Conservation (phyloP, 495 filamentous ascomycete genomes). For the Aspergillus funiculosus region DNA sequence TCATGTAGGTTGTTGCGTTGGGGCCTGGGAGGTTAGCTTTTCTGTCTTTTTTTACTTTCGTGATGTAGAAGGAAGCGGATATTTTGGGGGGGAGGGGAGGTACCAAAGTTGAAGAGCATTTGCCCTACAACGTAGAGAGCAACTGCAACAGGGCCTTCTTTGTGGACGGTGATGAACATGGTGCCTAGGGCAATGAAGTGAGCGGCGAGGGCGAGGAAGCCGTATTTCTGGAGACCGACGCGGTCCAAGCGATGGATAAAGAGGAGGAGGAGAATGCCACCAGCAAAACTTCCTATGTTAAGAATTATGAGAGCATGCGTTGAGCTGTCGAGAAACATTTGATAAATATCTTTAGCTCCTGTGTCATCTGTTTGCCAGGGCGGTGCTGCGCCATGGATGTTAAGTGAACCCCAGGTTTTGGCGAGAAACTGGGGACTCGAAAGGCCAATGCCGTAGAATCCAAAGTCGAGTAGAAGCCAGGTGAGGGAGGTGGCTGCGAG, state of each 20-base stretch:
- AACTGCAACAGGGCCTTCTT: conserved; percentile 42
- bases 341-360: conserved; percentile 30
- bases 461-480: conserved; percentile 52
- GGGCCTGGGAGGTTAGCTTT: conserved; percentile 29
- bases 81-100: neutral
- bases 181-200: conserved; percentile 47
- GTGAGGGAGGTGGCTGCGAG: conserved; percentile 43
- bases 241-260: conserved; percentile 44
- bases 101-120: conserved; percentile 59
- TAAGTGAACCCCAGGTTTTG: conserved; percentile 39
- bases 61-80: neutral
- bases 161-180: conserved; percentile 40
- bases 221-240: conserved; percentile 42
- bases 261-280: conserved; percentile 40
- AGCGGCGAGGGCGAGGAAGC: conserved; percentile 42
- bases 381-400: conserved; percentile 27
- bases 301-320: conserved; percentile 37
- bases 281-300: conserved; percentile 44
- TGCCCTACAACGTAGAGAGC: conserved; percentile 55
- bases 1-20: conserved; percentile 58
- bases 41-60: conserved; percentile 9
- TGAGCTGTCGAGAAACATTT: conserved; percentile 38
- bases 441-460: conserved; percentile 52
- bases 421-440: conserved; percentile 40
- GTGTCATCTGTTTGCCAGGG: conserved; percentile 35